Evolutionary conservation across 2,329 filamentous ascomycete genomes (phyloP), one percentile per base, ranked within the genome.

Genomic region (Diaporthe citrichinensis): DNA sequence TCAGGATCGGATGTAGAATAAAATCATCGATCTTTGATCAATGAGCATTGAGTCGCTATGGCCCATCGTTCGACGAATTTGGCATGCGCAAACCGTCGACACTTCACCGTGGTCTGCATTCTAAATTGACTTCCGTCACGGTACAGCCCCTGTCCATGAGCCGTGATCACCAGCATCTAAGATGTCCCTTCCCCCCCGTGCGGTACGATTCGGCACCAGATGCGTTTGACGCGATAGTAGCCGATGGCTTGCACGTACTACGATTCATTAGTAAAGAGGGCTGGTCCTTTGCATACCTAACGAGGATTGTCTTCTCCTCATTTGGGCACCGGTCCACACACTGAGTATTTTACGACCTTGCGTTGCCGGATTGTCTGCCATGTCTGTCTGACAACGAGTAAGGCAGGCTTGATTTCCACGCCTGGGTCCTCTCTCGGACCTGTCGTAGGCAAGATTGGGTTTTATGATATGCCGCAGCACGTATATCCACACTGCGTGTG

Each of bases 81-180:
- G 44, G 62, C 39, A 28, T 44, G 59, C 49, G 62, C 36, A 72
- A 61, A 57, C 55, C 73, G 74, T 58, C 34, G 71, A 49, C 69
- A 59, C 46, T 44, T 51, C 72, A 46, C 62, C 62, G 49, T 55
- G 41, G 44, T 23, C 53, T 57, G 57, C 34, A 36, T 62, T 73
- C 74, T 74, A 77, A 57, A 41, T 62, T 62, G 57, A 71, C 73
- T 77, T 78, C 79, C 61, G 76, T 77, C 77, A 78, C 78, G 76
- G 79, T 80, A 80, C 79, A 79, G 79, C 78, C 78, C 78, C 77
- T 78, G 80, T 80, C 80, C 81, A 84, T 84, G 84, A 85, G 85
- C 84, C 81, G 82, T 84, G 84, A 86, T 86, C 84, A 76, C 77
- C 80, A 76, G 73, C 34, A 81, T 80, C 74, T 68, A 55, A 25